Evolutionary conservation across 2,329 filamentous ascomycete genomes (phyloP), one percentile per base, ranked within the genome.

Genomic region (Pezicula neosporulosa): DNA sequence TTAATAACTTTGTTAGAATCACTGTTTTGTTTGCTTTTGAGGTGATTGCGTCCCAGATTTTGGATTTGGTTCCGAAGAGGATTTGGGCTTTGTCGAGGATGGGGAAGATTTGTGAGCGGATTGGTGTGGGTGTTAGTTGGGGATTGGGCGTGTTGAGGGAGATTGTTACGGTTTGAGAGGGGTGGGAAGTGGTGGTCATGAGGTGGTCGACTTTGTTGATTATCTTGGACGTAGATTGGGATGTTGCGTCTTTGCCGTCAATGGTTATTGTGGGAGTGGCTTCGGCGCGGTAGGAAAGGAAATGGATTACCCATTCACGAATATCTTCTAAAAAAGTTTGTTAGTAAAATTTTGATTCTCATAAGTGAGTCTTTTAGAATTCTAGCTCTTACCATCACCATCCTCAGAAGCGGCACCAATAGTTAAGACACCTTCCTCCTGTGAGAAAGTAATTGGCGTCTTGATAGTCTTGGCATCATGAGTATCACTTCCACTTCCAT

Each of bases 1-100:
- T 44, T 42, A 33, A 35, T 16, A 68, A 35, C 6, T 56, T 53
- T 6, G 60, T 60, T 30, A 65, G 47, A 56, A 64, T 60, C 27
- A 59, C 48, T 2, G 49, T 44, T 0, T 47, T 48, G 0, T 58
- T 51, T 15, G 58, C 51, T 12, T 53, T 43, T 7, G 57, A 48
- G 21, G 47, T 51, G 2, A 63, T 27, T 24, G 57, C 48, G 4
- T 55, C 45, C 63, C 61, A 64, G 2, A 67, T 49, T 27, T 48
- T 12, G 48, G 35, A 16, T 36, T 45, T 33, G 30, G 30, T 33
- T 10, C 30, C 30, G 30, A 33, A 33, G 4, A 33, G 30, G 30
- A 33, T 33, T 13, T 33, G 30, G 9, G 30, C 30, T 33, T 13
- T 10, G 30, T 33, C 30, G 30, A 33, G 30, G 30, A 33, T 33